Evolutionary conservation across 805 yeast species (phyloP), one percentile per base, ranked within the genome.

Genomic region (Starmerella floricola): DNA sequence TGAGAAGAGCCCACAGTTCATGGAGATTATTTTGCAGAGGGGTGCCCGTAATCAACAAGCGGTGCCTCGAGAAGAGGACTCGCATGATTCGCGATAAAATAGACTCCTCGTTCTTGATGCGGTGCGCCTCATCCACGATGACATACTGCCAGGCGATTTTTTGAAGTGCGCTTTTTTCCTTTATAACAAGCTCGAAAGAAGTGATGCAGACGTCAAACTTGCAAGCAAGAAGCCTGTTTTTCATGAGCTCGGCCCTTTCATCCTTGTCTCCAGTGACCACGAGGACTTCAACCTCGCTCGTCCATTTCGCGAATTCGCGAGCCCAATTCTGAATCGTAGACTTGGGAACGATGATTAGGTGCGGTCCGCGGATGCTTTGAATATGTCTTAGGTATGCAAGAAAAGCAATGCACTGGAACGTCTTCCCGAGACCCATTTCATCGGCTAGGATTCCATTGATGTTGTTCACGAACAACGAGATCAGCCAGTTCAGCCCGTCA

Each of bases 391-490:
- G 63, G 59, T 82, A 85, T 0, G 95, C 96, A 34, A 88, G 65
- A 54, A 88, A 91, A 1, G 97, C 77, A 36, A 88, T 87, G 1
- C 97, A 87, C 62, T 88, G 98, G 40, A 88, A 65, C 3, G 98
- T 88, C 61, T 88, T 88, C 42, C 98, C 98, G 21, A 88, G 68
- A 2, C 98, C 98, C 98, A 91, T 88, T 61, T 88, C 98, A 62
- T 88, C 98, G 6, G 98, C 98, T 35, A 88, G 65, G 30, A 88
- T 88, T 12, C 98, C 98, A 3, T 94, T 81, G 27, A 88, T 69
- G 44, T 79, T 71, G 57, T 88, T 84, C 53, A 84, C 87, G 57
- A 85, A 83, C 21, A 91, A 63, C 0, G 91, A 76, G 11, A 88
- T 79, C 43, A 88, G 69, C 98, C 98, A 88, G 61, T 91, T 91